Base-by-base conservation (phyloP, 2,329 filamentous ascomycete genomes). In the Alternaria metachromatica region DNA sequence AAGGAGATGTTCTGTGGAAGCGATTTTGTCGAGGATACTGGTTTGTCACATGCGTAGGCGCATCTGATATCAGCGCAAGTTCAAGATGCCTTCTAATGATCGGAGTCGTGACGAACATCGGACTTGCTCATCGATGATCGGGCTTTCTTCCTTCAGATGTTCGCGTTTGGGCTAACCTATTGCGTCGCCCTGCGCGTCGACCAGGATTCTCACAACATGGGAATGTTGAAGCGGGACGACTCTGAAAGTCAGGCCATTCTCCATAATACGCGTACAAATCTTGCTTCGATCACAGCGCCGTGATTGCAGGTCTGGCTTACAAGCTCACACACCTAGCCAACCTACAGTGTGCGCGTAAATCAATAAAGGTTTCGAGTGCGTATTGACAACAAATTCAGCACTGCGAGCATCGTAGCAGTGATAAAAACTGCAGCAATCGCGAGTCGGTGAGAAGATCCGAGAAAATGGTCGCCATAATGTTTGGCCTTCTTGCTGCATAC, bases 91-190 rank as follows among this genome's bases (percentile, higher is more conserved):
- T 41, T 41, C 28, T 37, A 9, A 41, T 25, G 9, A 53, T 41
- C 28, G 30, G 30, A 21, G 49, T 53, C 21, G 6, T 37, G 30
- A 37, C 13, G 30, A 18, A 18, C 15, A 33, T 23, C 23, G 49
- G 18, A 21, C 23, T 53, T 41, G 49, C 49, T 53, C 49, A 53
- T 53, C 49, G 28, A 41, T 53, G 49, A 53, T 53, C 18, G 37
- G 37, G 37, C 12, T 41, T 18, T 15, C 30, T 12, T 30, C 8
- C 30, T 41, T 37, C 13, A 41, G 37, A 41, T 41, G 20, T 37
- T 41, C 20, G 49, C 8, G 13, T 23, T 37, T 33, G 49, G 49
- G 49, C 49, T 9, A 37, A 37, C 20, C 23, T n/a, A 41, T 15
- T 41, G 49, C 25, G 46, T 30, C 46, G 25, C 46, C 18, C 26